A percentile compares a stretch with the other conserved stretches of the same genome.
phyloP scores from a whole-genome alignment of 768 basidiomycete species.

The Podaxis carcinomalis region DNA sequence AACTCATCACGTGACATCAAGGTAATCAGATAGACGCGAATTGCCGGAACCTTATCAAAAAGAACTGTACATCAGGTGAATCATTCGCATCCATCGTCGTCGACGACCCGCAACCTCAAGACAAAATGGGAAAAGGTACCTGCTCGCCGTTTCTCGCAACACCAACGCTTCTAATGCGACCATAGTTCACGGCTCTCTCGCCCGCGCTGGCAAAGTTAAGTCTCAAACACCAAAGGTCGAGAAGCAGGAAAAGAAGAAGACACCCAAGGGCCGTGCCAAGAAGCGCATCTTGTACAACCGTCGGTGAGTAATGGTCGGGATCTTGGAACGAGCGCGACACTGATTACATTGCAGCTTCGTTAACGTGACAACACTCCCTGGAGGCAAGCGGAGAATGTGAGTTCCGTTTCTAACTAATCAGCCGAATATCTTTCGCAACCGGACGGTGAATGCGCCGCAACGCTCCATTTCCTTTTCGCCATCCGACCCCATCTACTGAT shows the following conservation, averaged over 20 bases:
- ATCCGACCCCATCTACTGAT: constrained; percentile 31
- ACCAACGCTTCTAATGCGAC: neutral
- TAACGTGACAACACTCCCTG: constrained; percentile 86
- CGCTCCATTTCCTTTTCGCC: neutral
- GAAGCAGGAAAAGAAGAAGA: constrained; percentile 99
- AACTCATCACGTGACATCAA: neutral
- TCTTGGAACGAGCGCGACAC: neutral
- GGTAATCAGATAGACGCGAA: constrained; percentile 1
- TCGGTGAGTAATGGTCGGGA: constrained; percentile 48
- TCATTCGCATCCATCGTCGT: constrained; percentile 25
- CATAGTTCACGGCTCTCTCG: constrained; percentile 96
- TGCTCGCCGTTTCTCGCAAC: constrained; percentile 13
- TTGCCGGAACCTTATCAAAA: constrained; percentile 30
- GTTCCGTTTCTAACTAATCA: constrained; percentile 32
- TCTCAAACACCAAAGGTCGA: constrained; percentile 98
- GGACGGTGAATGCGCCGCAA: neutral
- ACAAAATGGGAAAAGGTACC: constrained; percentile 74
- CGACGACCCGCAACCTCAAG: constrained; percentile 46
- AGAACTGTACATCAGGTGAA: constrained; percentile 39
- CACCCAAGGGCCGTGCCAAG: constrained; percentile 95
- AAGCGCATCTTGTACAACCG: constrained; percentile 94
- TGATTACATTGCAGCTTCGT: constrained; percentile 59
- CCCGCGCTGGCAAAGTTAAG: constrained; percentile 99
- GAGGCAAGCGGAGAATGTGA: constrained; percentile 96
- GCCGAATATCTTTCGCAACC: constrained; percentile 3